Base-by-base conservation (phyloP, 371 early-diverging fungal genomes). In the Actinomortierella wolfii region DNA sequence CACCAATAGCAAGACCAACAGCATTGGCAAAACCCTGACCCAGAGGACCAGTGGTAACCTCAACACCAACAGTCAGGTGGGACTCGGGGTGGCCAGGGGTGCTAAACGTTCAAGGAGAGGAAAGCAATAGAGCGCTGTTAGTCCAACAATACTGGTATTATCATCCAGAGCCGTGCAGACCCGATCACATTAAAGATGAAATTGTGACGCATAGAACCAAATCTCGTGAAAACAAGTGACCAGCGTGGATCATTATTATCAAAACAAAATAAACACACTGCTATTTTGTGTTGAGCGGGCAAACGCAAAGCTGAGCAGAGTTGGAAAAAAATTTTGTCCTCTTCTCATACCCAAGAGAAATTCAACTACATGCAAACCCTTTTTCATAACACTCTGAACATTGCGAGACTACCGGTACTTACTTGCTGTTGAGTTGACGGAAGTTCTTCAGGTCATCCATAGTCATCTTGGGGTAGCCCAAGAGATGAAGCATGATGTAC, bases 1-100 rank as follows among this genome's bases (percentile, higher is more conserved):
- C 89, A 61, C 96, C 97, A 51, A 96, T 85, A 46, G 99, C 99
- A 56, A 97, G 86, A 75, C 99, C 99, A 55, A 99, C 99, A 46
- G 98, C 93, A 61, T 96, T 95, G 42, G 94, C 81, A 60, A 99
- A 79, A 34, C 97, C 99, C 89, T 99, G 99, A 54, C 99, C 99
- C 29, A 99, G 89, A 46, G 99, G 99, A 43, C 99, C 99, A 40
- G 99, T 99, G 51, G 99, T 95, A 28, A 96, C 96, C 79, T 99
- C 99, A 68, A 99, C 89, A 47, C 98, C 98, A 28, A 83, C 82
- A 42, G 95, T 94, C 21, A 89, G 78, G 57, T 84, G 86, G 48
- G 84, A 81, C 81, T 99, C 98, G 53, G 98, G 98, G 78, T 99
- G 98, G 8, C 98, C 97, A 23, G 97, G 97, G 47, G 95, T 94